Conservation (phyloP, 2,329 filamentous ascomycete genomes). For the Pseudogymnoascus sp. region DNA sequence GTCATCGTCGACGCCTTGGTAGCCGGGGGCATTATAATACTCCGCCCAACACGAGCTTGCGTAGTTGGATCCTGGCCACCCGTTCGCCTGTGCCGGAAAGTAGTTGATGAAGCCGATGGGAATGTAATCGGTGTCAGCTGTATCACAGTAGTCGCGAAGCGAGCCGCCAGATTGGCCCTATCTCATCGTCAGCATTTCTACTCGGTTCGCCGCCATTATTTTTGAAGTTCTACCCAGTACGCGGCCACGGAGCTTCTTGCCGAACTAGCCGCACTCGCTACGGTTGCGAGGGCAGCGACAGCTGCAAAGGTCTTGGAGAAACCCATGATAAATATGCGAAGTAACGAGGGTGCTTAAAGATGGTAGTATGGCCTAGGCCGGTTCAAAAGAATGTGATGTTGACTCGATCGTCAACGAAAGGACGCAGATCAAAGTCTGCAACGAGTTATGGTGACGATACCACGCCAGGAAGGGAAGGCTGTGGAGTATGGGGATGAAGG, state of each 20-base stretch:
- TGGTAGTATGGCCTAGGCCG: neutral
- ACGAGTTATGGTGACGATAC: neutral
- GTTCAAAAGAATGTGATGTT: neutral
- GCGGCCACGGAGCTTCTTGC: neutral
- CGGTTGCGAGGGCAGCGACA: neutral
- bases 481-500: neutral
- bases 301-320: neutral
- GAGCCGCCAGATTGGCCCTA: neutral
- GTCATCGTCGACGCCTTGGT: constrained; percentile 27
- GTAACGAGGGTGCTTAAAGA: neutral
- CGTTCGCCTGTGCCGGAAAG: constrained; percentile 38
- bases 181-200: neutral
- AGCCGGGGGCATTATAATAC: constrained; percentile 30
- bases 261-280: neutral
- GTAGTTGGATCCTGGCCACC: constrained; percentile 36
- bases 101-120: constrained; percentile 37
- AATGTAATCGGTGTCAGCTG: constrained; percentile 37
- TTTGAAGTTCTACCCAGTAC: neutral
- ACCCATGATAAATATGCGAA: neutral
- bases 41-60: constrained; percentile 35
- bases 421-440: neutral
- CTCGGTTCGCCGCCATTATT: neutral
- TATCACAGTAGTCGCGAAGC: constrained; percentile 30
- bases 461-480: neutral
- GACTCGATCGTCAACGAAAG: neutral